Evolutionary conservation across 2,329 filamentous ascomycete species (phyloP).

Genomic region (Lecanoromycetidae sp.): DNA sequence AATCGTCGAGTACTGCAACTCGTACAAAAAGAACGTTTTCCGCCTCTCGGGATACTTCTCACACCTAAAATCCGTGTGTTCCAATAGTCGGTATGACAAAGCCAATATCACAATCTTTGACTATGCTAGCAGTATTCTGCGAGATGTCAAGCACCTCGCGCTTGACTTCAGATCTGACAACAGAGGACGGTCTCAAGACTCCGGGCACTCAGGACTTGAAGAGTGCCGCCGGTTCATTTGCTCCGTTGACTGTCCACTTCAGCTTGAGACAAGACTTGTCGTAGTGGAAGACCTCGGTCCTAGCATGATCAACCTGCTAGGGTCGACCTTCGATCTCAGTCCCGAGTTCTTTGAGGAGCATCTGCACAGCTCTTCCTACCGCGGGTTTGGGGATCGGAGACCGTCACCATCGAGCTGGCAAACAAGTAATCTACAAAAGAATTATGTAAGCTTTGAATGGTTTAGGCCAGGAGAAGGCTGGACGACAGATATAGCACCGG

Average conservation of each 20-base stretch:
- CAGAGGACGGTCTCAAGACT: not conserved
- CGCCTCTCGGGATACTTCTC: too few species aligned
- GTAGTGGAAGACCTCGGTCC: not conserved
- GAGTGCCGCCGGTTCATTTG: not conserved
- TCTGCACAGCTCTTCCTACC: not conserved
- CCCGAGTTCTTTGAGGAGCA: not conserved
- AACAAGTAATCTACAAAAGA: not conserved
- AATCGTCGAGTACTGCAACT: too few species aligned
- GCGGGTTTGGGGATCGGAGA: not conserved
- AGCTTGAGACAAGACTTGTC: not conserved
- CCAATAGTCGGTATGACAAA: too few species aligned
- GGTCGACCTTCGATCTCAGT: not conserved
- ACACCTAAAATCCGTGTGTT: too few species aligned
- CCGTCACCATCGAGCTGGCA: not conserved
- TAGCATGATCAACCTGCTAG: not conserved
- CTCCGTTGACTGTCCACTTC: not conserved
- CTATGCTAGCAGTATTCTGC: not conserved
- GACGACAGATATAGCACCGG: not conserved
- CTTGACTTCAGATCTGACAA: not conserved
- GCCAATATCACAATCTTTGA: not conserved
- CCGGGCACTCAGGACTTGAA: not conserved
- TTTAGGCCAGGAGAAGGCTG: not conserved
- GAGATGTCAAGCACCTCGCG: not conserved
- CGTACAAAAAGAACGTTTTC: too few species aligned
- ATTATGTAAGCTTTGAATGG: not conserved